Conservation (phyloP, 2,329 filamentous ascomycete species). For the Thermothelomyces thermophilus region DNA sequence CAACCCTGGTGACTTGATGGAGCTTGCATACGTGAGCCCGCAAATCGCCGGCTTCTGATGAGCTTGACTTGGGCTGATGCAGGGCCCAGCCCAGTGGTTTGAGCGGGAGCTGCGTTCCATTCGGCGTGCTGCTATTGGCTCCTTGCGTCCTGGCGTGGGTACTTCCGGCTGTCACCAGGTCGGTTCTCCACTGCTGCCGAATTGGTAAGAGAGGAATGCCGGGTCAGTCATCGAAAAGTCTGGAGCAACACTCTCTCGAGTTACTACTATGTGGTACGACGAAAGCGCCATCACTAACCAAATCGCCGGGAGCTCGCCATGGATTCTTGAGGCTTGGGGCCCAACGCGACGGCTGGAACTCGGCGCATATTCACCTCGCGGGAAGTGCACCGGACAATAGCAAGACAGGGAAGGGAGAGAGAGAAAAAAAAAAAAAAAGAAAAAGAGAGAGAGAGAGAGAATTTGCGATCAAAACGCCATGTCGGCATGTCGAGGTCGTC, state of each 20-base stretch:
- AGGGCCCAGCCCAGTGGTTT: background rate
- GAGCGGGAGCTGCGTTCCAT: background rate
- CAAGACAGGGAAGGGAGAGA: too few relatives aligned
- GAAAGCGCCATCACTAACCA: background rate
- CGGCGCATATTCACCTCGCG: too few relatives aligned
- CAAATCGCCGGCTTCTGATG: background rate
- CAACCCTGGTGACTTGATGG: background rate
- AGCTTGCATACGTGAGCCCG: background rate
- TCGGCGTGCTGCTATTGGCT: constrained; percentile 7
- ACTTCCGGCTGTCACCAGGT: background rate
- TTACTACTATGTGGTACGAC: too few relatives aligned
- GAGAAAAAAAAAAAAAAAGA: too few relatives aligned
- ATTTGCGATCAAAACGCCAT: constrained; percentile 14
- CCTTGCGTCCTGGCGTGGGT: background rate
- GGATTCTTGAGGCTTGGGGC: background rate
- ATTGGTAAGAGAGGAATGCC: background rate
- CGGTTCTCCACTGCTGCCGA: background rate
- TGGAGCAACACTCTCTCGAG: too few relatives aligned
- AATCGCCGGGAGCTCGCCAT: background rate
- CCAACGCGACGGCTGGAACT: background rate
- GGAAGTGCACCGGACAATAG: too few relatives aligned
- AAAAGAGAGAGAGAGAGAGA: too few relatives aligned
- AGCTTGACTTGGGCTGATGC: background rate
- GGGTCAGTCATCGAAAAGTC: background rate
- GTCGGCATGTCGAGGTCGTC: constrained; percentile 22